A percentile compares a stretch with the other conserved stretches of the same genome.
Conservation (phyloP, 2,329 filamentous ascomycete species). For the Neobulgaria alba region DNA sequence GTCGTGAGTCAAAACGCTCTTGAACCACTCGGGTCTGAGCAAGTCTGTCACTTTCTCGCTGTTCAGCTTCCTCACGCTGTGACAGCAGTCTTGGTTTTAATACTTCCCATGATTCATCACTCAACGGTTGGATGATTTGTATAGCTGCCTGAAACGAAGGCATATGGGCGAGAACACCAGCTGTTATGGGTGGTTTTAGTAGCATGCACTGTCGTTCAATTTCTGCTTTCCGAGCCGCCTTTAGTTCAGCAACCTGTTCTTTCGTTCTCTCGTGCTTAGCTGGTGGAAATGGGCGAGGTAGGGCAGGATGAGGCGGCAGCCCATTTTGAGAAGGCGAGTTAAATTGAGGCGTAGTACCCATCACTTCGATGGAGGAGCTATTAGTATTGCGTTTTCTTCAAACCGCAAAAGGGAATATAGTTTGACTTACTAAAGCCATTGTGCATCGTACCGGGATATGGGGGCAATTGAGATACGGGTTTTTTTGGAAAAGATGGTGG, state of each 20-base stretch:
- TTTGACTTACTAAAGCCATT: slow-evolving; percentile 14
- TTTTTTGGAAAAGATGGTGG: slow-evolving; percentile 4
- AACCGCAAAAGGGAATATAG: slow-evolving; percentile 1
- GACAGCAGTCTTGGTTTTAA: slow-evolving; percentile 58
- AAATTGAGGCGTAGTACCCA: slow-evolving; percentile 21
- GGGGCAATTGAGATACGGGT: slow-evolving; percentile 5
- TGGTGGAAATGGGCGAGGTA: slow-evolving; percentile 20
- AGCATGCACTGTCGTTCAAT: slow-evolving; percentile 63
- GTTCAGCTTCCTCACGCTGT: slow-evolving; percentile 58
- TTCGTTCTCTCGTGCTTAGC: slow-evolving; percentile 44
- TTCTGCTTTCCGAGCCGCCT: slow-evolving; percentile 54
- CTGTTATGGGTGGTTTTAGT: slow-evolving; percentile 56
- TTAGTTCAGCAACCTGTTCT: slow-evolving; percentile 55
- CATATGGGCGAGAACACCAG: slow-evolving; percentile 58
- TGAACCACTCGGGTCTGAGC: slow-evolving; percentile 30
- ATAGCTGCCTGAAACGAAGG: slow-evolving; percentile 67
- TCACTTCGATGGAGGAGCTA: slow-evolving; percentile 4
- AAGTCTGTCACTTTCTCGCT: slow-evolving; percentile 37
- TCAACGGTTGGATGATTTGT: slow-evolving; percentile 59
- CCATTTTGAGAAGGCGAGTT: slow-evolving; percentile 26
- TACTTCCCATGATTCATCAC: slow-evolving; percentile 60
- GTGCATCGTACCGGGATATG: neutral
- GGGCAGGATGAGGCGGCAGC: slow-evolving; percentile 13
- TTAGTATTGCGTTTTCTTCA: slow-evolving; percentile 3
- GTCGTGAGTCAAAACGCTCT: slow-evolving; percentile 30